Evolutionary conservation across 2,329 filamentous ascomycete species (phyloP).

Genomic region (Claviceps arundinis): DNA sequence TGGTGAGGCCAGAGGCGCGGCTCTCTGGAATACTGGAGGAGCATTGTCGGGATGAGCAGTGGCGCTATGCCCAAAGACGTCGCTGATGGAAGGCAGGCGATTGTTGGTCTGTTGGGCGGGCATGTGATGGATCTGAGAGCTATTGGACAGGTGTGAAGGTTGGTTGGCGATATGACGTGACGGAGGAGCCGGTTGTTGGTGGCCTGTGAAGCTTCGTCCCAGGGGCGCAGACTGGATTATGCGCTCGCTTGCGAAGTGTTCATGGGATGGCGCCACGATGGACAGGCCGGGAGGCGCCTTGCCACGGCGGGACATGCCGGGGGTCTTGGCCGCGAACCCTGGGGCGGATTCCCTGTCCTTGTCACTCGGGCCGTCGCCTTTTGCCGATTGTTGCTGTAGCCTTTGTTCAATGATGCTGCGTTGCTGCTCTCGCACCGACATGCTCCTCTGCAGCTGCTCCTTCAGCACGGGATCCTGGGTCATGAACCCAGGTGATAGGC

Average conservation of each 20-base stretch:
- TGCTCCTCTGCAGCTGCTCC: slow-evolving; percentile 85
- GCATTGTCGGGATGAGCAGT: slow-evolving; percentile 45
- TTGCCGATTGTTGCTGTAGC: slow-evolving; percentile 75
- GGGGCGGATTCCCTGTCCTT: slow-evolving; percentile 37
- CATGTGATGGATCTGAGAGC: slow-evolving; percentile 81
- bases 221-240: slow-evolving; percentile 95
- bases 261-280: slow-evolving; percentile 86
- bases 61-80: slow-evolving; percentile 80
- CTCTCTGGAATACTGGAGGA: slow-evolving; percentile 37
- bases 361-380: slow-evolving; percentile 50
- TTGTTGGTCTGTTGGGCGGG: slow-evolving; percentile 83
- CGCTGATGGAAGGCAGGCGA: slow-evolving; percentile 81
- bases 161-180: slow-evolving; percentile 71
- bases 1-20: slow-evolving; percentile 65
- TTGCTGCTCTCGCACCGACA: slow-evolving; percentile 88
- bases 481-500: slow-evolving; percentile 87
- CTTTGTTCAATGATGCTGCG: slow-evolving; percentile 87
- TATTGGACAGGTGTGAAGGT: slow-evolving; percentile 68
- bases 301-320: slow-evolving; percentile 58
- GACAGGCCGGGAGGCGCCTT: slow-evolving; percentile 81
- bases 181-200: slow-evolving; percentile 63
- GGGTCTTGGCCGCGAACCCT: slow-evolving; percentile 53
- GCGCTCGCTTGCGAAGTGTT: slow-evolving; percentile 84
- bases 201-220: slow-evolving; percentile 87
- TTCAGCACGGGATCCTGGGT: slow-evolving; percentile 96